Percentiles rank a stretch among this genome's conserved stretches.
These are phyloP conservation scores for Hyphopichia khmerensis DNA, from an alignment of 1,139 yeast species.

Conservation along the genomic window DNA sequence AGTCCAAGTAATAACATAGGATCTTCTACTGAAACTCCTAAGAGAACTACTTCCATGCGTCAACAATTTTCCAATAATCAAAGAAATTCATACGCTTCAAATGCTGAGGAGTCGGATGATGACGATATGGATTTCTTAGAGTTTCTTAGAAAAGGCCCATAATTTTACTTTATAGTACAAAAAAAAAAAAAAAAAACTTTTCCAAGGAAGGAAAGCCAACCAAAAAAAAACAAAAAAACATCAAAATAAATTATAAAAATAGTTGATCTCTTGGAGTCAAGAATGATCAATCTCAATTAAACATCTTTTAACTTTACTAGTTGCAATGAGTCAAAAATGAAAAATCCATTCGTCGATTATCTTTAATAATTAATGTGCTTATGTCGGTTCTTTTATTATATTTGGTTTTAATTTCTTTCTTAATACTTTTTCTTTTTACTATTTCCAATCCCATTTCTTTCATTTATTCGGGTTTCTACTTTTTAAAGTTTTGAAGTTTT, in stretches of 20 bases:
- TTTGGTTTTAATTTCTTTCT: not conserved
- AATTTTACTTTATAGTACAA: not conserved
- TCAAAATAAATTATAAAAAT: not conserved
- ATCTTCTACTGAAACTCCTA: not conserved
- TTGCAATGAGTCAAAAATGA: not conserved
- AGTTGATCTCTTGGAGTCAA: no score
- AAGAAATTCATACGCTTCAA: slow-evolving; percentile 5
- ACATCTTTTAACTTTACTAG: no score
- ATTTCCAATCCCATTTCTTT: not conserved
- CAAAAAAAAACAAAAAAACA: not conserved
- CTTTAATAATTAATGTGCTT: not conserved
- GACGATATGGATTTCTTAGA: slow-evolving; percentile 50
- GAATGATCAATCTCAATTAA: no score
- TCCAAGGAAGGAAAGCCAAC: no score
- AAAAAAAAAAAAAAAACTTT: not conserved
- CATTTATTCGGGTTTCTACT: no score
- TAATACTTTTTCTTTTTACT: not conserved
- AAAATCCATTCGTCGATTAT: not conserved
- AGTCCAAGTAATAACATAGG: not conserved
- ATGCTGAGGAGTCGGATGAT: slow-evolving; percentile 16
- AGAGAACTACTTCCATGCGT: not conserved
- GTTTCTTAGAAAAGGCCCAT: slow-evolving; percentile 46
- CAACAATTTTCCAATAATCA: not conserved
- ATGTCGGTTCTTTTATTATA: not conserved
- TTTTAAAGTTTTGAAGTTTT: not conserved